A percentile compares a stretch with the other conserved stretches of the same genome.
Conservation (phyloP, 495 filamentous ascomycete species). For the Neurospora sp. region DNA sequence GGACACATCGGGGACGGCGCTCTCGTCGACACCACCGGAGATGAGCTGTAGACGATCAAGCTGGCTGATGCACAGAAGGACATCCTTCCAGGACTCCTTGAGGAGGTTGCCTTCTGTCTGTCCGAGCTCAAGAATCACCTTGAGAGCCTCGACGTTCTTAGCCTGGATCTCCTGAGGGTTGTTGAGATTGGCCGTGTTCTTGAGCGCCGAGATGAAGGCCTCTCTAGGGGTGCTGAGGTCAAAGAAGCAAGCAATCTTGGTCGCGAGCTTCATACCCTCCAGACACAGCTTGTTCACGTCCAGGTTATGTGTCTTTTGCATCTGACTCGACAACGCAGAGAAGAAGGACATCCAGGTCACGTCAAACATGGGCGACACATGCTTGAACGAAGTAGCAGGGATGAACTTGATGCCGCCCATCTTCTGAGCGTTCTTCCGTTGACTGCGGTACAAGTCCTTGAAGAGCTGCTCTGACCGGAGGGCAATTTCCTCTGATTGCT, state of each 20-base stretch:
- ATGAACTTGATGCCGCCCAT: constrained; percentile 64
- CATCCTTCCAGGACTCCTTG: constrained; percentile 85
- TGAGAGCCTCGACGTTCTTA: constrained; percentile 92
- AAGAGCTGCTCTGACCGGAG: constrained; percentile 64
- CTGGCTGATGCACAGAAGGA: constrained; percentile 91
- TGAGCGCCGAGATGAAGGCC: constrained; percentile 88
- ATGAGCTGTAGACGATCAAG: constrained; percentile 95
- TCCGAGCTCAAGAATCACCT: constrained; percentile 80
- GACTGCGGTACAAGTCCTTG: constrained; percentile 76
- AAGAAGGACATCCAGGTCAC: constrained; percentile 99
- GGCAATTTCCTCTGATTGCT: constrained; percentile 86
- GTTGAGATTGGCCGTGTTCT: constrained; percentile 89
- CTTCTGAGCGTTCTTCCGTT: constrained; percentile 64
- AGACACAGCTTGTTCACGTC: constrained; percentile 85
- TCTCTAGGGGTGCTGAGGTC: constrained; percentile 82
- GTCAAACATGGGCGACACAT: constrained; percentile 97
- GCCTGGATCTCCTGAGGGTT: constrained; percentile 92
- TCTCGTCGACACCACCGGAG: constrained; percentile 86
- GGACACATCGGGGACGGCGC: constrained; percentile 83
- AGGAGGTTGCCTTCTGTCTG: constrained; percentile 85
- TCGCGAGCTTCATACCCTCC: constrained; percentile 89
- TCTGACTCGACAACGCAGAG: constrained; percentile 80
- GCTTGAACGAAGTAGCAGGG: constrained; percentile 81
- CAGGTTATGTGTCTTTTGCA: constrained; percentile 83
- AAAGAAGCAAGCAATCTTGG: constrained; percentile 87